Percentiles rank a stretch among this genome's conserved stretches.
Evolutionary conservation across 2,329 filamentous ascomycete genomes (phyloP).

Genomic region (Annulohypoxylon truncatum): DNA sequence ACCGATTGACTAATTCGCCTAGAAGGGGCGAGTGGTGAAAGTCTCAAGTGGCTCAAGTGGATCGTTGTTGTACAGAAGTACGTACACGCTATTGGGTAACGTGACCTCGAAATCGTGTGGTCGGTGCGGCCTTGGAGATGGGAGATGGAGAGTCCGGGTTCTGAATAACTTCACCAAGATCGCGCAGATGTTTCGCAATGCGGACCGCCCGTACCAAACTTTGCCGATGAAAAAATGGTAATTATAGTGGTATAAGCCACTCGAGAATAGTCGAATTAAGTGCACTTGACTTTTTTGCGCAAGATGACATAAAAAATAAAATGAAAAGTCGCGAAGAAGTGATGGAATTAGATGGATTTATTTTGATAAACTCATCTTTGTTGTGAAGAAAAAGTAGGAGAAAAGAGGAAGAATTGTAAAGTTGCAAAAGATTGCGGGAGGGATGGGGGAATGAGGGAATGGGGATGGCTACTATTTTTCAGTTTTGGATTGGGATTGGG

Average conservation of each 20-base stretch:
- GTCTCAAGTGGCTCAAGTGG: constrained; percentile 18
- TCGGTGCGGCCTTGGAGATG: constrained; percentile 40
- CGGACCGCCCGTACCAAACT: constrained; percentile 27
- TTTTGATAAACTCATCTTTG: constrained; percentile 49
- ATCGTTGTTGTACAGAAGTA: constrained; percentile 34
- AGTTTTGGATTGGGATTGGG: constrained; percentile 41
- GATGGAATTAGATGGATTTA: constrained; percentile 53
- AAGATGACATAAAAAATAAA: constrained; percentile 45
- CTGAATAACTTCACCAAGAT: constrained; percentile 50
- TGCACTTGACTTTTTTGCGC: constrained; percentile 45
- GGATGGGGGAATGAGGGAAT: constrained; percentile 55
- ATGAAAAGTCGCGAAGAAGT: constrained; percentile 49
- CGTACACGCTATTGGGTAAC: constrained; percentile 46
- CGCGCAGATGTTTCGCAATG: constrained; percentile 31
- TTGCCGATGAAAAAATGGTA: constrained; percentile 32
- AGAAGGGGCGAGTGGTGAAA: constrained; percentile 30
- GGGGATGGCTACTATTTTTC: constrained; percentile 66
- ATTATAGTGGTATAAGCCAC: constrained; percentile 11
- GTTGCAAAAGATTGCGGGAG: constrained; percentile 50
- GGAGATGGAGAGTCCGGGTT: constrained; percentile 36
- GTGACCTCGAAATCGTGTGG: constrained; percentile 48
- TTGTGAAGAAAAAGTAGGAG: constrained; percentile 44
- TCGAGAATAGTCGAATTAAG: constrained; percentile 37
- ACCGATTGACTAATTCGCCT: constrained; percentile 16
- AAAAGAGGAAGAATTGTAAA: constrained; percentile 47